Evolutionary conservation across 345 rosid species (phyloP), one percentile per base, ranked within the genome.

Genomic region (Moringa oleifera): DNA sequence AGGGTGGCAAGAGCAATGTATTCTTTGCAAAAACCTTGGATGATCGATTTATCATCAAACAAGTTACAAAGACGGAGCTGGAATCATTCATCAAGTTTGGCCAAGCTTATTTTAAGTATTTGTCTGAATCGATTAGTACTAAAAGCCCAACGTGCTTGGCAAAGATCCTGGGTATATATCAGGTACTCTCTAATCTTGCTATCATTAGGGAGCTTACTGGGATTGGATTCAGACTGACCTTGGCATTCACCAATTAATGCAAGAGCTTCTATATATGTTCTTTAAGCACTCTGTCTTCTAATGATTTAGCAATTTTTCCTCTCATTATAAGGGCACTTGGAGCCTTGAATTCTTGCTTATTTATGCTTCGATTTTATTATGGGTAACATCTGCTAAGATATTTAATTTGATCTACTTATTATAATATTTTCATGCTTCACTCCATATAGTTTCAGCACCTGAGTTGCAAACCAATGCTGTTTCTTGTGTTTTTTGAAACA

Each of bases 1-100:
- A 94, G 49, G 97, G 99, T 68, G 97, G 99, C 66, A 94, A 94
- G 88, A 94, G 99, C 80, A 94, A 90, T 64, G 99, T 86, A 59
- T 94, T 94, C 73, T 94, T 94, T 63, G 99, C 99, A 28, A 94
- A 94, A 77, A 82, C 96, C 57, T 83, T 88, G 76, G 99, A 94
- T 61, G 99, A 94, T 55, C 89, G 99, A 21, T 94, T 94, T 70
- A 88, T 94, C 60, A 85, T 94, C 82, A 94, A 94, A 70, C 95
- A 88, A 73, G 99, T 90, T 52, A 86, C 97, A 25, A 94, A 94
- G 80, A 94, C 96, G 23, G 99, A 90, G 72, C 80, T 94, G 62
- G 99, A 90, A 65, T 94, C 99, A 13, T 94, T 94, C 78, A 81
- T 90, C 74, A 84, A 90, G 79, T 90, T 90, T 73, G 97, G 86